phyloP scores from a whole-genome alignment of 345 rosid genomes.

The Turnera subulata region DNA sequence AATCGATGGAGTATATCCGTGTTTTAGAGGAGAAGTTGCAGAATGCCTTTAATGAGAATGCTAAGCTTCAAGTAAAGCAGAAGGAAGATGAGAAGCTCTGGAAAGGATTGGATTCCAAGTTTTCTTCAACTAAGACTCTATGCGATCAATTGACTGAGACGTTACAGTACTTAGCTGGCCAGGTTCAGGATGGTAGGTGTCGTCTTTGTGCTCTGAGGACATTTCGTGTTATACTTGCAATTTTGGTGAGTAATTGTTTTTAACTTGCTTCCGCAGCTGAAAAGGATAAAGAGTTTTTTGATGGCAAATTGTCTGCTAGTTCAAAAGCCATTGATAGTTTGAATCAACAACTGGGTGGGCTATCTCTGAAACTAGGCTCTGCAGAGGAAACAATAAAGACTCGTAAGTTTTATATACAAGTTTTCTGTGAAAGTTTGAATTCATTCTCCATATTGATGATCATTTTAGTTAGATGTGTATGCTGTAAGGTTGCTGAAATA shows the following conservation, averaged over 20 bases:
- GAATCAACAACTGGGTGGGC: slow-evolving; percentile 39
- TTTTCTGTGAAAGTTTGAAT: slow-evolving; percentile 3
- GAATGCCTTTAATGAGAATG: slow-evolving; percentile 82
- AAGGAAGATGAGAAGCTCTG: slow-evolving; percentile 92
- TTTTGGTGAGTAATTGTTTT: slow-evolving; percentile 15
- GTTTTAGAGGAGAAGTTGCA: slow-evolving; percentile 79
- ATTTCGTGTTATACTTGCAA: not conserved
- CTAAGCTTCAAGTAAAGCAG: slow-evolving; percentile 80
- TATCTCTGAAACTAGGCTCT: slow-evolving; percentile 44
- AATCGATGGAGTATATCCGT: slow-evolving; percentile 53
- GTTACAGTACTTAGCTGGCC: slow-evolving; percentile 66
- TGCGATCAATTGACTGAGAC: slow-evolving; percentile 87
- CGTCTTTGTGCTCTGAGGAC: slow-evolving; percentile 1
- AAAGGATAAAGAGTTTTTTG: slow-evolving; percentile 46
- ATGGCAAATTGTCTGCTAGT: slow-evolving; percentile 37
- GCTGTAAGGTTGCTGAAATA: not conserved
- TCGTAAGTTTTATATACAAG: slow-evolving; percentile 39
- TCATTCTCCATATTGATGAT: not conserved
- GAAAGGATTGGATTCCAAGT: slow-evolving; percentile 84
- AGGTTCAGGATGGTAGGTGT: slow-evolving; percentile 71
- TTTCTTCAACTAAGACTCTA: slow-evolving; percentile 73
- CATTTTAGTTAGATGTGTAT: slow-evolving; percentile 3
- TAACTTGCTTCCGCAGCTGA: slow-evolving; percentile 54
- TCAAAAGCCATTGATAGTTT: slow-evolving; percentile 40
- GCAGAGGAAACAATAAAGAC: slow-evolving; percentile 46